Base-by-base conservation (phyloP, 768 basidiomycete species). In the Tulasnella calospora region DNA sequence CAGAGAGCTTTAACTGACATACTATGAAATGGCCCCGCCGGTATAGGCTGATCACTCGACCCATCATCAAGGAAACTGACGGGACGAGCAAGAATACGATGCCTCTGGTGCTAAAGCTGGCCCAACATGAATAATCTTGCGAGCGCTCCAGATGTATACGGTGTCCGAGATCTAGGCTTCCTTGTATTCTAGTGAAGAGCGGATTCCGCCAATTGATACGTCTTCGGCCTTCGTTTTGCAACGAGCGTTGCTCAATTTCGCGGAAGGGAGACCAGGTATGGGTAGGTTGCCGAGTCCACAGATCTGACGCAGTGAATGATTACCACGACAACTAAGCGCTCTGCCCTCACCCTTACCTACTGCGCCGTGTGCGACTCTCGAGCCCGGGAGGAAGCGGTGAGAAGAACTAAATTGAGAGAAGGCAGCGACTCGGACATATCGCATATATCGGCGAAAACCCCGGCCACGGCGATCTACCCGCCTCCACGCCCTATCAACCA, bases 71-170 rank as follows among this genome's bases (percentile, higher is more conserved):
- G 74, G 17, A 47, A 19, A 10, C 41, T 13, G 74, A 75, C 51
- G 74, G 74, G 41, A 47, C 74, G 19, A 47, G 30, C 35, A 35
- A 75, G 33, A 75, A 36, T 35, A 47, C 44, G 27, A 75, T 75
- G 74, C 74, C 74, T 15, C 44, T 75, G 51, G 35, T 46, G 21
- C 15, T 75, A 15, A 75, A 51, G n/a, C 15, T 67, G 61, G 61
- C 61, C 12, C 33, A 67, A 35, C 33, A 27, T 35, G 61, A 67
- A 5, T 30, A 27, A 30, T 35, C 23, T 67, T 35, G 23, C n/a
- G 51, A 51, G 51, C 5, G 5, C 23, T 23, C 23, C 4, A 9
- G 51, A n/a, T 51, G 44, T 44, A 44, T 15, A 19, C 44, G 4
- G 13, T 15, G 44, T 13, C 8, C 8, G 44, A 12, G 8, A 12